Conservation (phyloP, 1,139 yeast species). For the Geotrichum aggregatum region DNA sequence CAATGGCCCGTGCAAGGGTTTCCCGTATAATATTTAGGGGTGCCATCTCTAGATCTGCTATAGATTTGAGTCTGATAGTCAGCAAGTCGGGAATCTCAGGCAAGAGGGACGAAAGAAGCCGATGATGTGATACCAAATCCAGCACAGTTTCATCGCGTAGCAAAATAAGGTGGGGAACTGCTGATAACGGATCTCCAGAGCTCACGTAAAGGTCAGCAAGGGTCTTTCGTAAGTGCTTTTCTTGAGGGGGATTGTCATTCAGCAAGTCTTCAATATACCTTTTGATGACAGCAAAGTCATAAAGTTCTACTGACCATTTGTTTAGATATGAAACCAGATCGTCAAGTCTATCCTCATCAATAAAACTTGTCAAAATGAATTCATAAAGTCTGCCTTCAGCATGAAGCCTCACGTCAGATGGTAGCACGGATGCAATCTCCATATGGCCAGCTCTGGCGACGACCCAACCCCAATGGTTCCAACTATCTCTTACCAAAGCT, state of each 20-base stretch:
- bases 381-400: conserved; percentile 48
- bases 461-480: conserved; percentile 63
- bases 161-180: conserved; percentile 57
- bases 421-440: conserved; percentile 52
- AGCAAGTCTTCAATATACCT: conserved; percentile 47
- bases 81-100: conserved; percentile 51
- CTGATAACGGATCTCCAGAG: conserved; percentile 54
- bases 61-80: conserved; percentile 41
- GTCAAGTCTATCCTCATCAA: conserved; percentile 41
- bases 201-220: conserved; percentile 57
- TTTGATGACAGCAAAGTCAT: conserved; percentile 47
- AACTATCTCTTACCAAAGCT: conserved; percentile 39
- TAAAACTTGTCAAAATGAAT: conserved; percentile 49
- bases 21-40: conserved; percentile 46
- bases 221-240: conserved; percentile 42
- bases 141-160: conserved; percentile 54
- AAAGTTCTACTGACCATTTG: conserved; percentile 59
- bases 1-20: conserved; percentile 47
- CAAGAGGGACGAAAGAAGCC: conserved; percentile 52
- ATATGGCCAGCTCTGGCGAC: conserved; percentile 51
- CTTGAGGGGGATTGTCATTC: conserved; percentile 30
- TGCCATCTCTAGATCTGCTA: conserved; percentile 39
- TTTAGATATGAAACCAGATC: conserved; percentile 39
- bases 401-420: conserved; percentile 42
- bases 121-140: conserved; percentile 55